Evolutionary conservation across 306 rosid genomes (phyloP), one percentile per base, ranked within the genome.

Genomic region (Styphnolobium japonicum): DNA sequence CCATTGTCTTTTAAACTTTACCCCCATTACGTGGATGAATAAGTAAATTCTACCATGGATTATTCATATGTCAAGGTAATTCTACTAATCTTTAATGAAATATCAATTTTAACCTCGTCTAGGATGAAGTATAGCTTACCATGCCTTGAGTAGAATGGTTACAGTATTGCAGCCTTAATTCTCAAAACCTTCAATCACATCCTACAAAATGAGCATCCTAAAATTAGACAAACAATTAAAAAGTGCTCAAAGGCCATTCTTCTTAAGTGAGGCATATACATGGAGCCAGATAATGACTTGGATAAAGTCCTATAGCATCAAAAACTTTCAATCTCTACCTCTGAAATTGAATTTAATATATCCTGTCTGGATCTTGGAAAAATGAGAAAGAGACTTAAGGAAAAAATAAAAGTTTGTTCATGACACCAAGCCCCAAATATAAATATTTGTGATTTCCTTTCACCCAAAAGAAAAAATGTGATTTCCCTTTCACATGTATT

Each of bases 121-220:
- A 36, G 21, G 8, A 22, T 25, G 61, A 64, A 7, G n/a, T 12
- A 63, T 64, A 48, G 33, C 82, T 62, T 63, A 82, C 82, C 86
- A 69, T 52, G 25, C 10, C 66, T 42, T 36, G 29, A n/a, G 60
- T 51, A 40, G 16, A 49, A 71, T n/a, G 57, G 25, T 36, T 2
- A 53, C 6, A 70, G 18, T 76, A 37, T 31, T 29, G 72, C 68
- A 69, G 37, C 69, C 27, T 70, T 52, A 62, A 34, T 77, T 52
- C 40, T 40, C 29, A 60, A 82, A 70, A 77, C 56, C 82, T 76
- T 64, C 64, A 70, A 63, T 70, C 46, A 51, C 34, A 46, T 63
- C 81, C 86, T 82, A 51, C 77, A 82, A 55, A 73, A 73, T 21
- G 49, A 63, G 33, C 57, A 64, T 8, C 22, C 22, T 14, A 77